Base-by-base conservation (phyloP, 176 grass and related monocot genomes). In the Poa annua region DNA sequence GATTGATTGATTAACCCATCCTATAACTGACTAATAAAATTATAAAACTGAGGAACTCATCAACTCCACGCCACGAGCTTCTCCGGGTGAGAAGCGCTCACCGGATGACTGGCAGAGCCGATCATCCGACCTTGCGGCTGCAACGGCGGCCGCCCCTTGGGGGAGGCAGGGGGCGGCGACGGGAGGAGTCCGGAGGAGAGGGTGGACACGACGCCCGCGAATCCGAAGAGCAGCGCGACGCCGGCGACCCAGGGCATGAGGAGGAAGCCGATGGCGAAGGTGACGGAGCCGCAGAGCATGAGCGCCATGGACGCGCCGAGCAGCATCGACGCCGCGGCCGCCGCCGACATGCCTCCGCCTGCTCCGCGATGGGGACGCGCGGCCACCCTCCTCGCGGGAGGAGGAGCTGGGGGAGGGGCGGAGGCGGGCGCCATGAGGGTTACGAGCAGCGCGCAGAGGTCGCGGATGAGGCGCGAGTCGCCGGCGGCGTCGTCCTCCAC, bases 191-290 rank as follows among this genome's bases (percentile, higher is more conserved):
- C 85, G 6, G 90, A 82, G n/a, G 92, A 94, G 53, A 98, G 86
- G 63, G 82, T 78, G 74, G 86, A 95, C 33, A 95, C 85, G 80
- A 88, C 83, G 13, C 90, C 92, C 12, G 91, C 75, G 75, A 95
- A 75, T 19, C 93, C 89, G 72, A 98, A 84, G 75, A 98, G 78
- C 44, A 95, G 51, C 7, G 94, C 71, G 45, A 95, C 33, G 35
- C 95, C 90, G 45, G 85, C 84, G 49, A 98, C 90, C 95, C 90
- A 98, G 0, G 95, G 95, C 90, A 98, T 91, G 72, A 98, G 88
- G 11, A 98, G 55, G 61, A 98, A 79, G 11, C 95, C 95, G 62
- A 98, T 60, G 78, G 93, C 71, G 78, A 98, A 98, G 19, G 92
- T 95, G 54, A 98, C 91, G 13, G 92, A 93, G 2, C 95, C 95